A percentile compares a stretch with the other conserved stretches of the same genome.
phyloP scores from a whole-genome alignment of 495 filamentous ascomycete species.

The Lindgomyces ingoldianus region DNA sequence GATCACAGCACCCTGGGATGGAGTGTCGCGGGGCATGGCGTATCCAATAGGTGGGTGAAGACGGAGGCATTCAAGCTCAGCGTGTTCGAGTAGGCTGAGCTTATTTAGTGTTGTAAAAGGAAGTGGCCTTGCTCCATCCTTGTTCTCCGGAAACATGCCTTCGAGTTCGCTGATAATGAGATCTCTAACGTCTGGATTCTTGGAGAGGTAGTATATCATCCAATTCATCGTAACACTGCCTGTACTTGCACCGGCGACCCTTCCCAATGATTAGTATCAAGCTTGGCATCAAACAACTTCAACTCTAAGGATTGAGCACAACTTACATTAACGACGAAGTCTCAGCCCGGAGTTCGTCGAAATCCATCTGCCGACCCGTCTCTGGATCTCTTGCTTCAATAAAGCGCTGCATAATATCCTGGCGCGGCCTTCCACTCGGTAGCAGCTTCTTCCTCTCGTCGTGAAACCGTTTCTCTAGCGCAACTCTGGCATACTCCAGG shows the following conservation, averaged over 20 bases:
- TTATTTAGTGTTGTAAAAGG: constrained; percentile 27
- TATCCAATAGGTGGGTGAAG: constrained; percentile 31
- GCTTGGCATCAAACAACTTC: neutral
- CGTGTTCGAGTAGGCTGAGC: constrained; percentile 31
- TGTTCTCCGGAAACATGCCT: constrained; percentile 24
- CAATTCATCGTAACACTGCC: constrained; percentile 34
- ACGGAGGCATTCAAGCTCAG: constrained; percentile 31
- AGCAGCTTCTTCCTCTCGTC: constrained; percentile 16
- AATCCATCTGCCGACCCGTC: constrained; percentile 32
- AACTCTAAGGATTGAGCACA: neutral
- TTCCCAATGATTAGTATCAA: neutral
- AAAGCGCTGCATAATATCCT: constrained; percentile 37
- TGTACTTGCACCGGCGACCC: constrained; percentile 21
- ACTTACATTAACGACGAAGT: constrained; percentile 32
- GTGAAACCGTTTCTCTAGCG: constrained; percentile 25
- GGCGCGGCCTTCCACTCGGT: constrained; percentile 21
- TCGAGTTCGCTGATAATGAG: constrained; percentile 20
- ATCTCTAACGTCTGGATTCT: constrained; percentile 20
- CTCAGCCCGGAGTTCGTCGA: constrained; percentile 33
- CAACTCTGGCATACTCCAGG: constrained; percentile 27
- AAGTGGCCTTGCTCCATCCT: constrained; percentile 4
- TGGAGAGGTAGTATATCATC: constrained; percentile 38
- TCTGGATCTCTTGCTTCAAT: constrained; percentile 34
- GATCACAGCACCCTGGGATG: constrained; percentile 27
- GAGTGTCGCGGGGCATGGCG: constrained; percentile 31